Percentiles rank a stretch among this genome's conserved stretches.
These are phyloP conservation scores for Peronospora destructor DNA, from an alignment of 352 stramenopile genomes.

Conservation along the genomic window DNA sequence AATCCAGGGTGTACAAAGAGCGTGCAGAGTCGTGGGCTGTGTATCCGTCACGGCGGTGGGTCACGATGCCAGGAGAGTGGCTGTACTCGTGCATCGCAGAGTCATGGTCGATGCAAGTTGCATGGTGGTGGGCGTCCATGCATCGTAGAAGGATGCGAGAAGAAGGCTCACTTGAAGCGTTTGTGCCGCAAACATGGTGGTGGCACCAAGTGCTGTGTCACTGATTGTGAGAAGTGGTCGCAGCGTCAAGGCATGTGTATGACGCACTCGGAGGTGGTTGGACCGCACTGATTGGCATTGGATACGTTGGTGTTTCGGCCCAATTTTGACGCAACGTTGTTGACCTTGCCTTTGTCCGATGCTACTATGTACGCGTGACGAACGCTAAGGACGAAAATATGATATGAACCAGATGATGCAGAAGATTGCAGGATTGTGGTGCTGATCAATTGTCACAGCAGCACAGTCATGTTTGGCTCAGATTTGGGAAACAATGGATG, in stretches of 20 bases:
- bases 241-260: constrained; percentile 82
- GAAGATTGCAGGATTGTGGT: too few relatives aligned
- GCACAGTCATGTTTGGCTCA: too few relatives aligned
- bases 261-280: constrained; percentile 60
- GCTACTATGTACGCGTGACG: too few relatives aligned
- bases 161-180: constrained; percentile 77
- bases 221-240: constrained; percentile 75
- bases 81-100: constrained; percentile 55
- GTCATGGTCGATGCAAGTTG: constrained; percentile 63
- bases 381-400: too few relatives aligned
- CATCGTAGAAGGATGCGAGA: constrained; percentile 63
- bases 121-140: constrained; percentile 48
- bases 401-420: too few relatives aligned
- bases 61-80: constrained; percentile 63
- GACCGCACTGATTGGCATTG: too few relatives aligned
- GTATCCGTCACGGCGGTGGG: constrained; percentile 64
- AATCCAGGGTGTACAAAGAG: constrained; percentile 67
- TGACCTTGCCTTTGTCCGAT: too few relatives aligned
- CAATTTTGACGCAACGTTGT: too few relatives aligned
- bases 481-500: too few relatives aligned
- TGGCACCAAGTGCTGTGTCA: constrained; percentile 61
- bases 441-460: too few relatives aligned
- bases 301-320: too few relatives aligned
- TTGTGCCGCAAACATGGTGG: constrained; percentile 80
- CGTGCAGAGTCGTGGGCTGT: constrained; percentile 64